Evolutionary conservation across 1,284 basidiomycete species (phyloP), one percentile per base, ranked within the genome.

Genomic region (Cryptococcus jaspeensis): DNA sequence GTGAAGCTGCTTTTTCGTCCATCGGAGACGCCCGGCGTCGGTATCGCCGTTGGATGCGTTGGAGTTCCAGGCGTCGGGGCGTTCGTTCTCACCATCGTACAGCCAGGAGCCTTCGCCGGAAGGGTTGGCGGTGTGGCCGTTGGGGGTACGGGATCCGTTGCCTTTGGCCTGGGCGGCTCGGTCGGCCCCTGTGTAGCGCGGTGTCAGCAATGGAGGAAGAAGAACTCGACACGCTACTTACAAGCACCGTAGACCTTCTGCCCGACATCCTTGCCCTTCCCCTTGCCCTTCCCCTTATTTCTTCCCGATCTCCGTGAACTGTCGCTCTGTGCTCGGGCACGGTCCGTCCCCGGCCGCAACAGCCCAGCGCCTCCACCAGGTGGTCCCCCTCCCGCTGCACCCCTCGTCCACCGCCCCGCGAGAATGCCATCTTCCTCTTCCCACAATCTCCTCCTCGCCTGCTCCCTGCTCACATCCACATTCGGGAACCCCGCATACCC

Each of bases 401-500:
- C 66, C 85, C 87, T 44, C 84, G 39, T 88, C 88, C 51, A 80
- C 74, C 77, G 92, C 84, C 46, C 89, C 11, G 64, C 63, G 25
- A 78, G 58, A 23, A 79, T 75, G 3, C 71, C 76, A 44, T 78
- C 67, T 56, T 79, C 78, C 37, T 78, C 75, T 38, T 74, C 69
- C 55, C 73, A 61, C 56, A 60, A 56, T 48, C 64, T 62, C 3
- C 69, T 65, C 42, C 58, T 67, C 25, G 63, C 69, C 39, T 71
- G 68, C 56, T 79, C 78, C 40, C 61, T 84, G 71, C 86, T 90
- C 38, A 90, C 86, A 68, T 94, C 92, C 58, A 94, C 87, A 62
- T 86, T 87, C 0, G 91, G 91, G 72, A 95, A 96, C 64, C 89
- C 86, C 70, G 93, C 92, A 78, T 97, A 92, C 9, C 95, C 96